Conservation (phyloP, 495 filamentous ascomycete genomes). For the Aspergillus sparsus region DNA sequence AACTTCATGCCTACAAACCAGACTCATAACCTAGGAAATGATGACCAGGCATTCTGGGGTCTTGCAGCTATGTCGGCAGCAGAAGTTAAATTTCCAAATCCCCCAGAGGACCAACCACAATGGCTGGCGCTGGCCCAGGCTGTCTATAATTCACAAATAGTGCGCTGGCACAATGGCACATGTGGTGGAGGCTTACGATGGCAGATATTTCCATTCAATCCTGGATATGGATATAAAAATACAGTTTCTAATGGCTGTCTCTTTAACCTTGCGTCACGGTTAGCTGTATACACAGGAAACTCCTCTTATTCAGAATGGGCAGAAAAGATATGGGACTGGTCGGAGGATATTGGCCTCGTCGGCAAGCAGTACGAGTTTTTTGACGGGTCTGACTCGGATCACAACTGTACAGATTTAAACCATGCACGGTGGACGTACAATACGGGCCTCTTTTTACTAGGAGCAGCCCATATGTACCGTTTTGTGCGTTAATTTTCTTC, state of each 20-base stretch:
- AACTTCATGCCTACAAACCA: slow-evolving; percentile 81
- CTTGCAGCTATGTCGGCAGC: slow-evolving; percentile 75
- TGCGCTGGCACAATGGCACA: slow-evolving; percentile 63
- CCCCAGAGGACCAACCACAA: slow-evolving; percentile 52
- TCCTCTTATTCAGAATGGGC: slow-evolving; percentile 72
- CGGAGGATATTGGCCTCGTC: slow-evolving; percentile 58
- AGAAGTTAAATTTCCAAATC: slow-evolving; percentile 65
- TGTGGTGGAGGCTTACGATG: slow-evolving; percentile 73
- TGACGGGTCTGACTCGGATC: slow-evolving; percentile 57
- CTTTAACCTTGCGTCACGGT: slow-evolving; percentile 71
- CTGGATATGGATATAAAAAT: slow-evolving; percentile 77
- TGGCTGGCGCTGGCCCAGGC: slow-evolving; percentile 75
- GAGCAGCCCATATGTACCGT: slow-evolving; percentile 74
- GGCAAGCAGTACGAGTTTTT: slow-evolving; percentile 56
- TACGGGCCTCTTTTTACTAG: slow-evolving; percentile 62
- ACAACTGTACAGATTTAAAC: slow-evolving; percentile 52
- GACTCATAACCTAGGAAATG: slow-evolving; percentile 71
- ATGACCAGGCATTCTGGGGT: slow-evolving; percentile 83
- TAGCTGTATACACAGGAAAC: slow-evolving; percentile 74
- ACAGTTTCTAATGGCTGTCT: slow-evolving; percentile 73
- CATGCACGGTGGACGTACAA: slow-evolving; percentile 66
- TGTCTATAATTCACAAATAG: slow-evolving; percentile 69
- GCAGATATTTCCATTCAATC: slow-evolving; percentile 77
- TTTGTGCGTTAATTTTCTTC: slow-evolving; percentile 34
- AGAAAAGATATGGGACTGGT: slow-evolving; percentile 68